These are phyloP conservation scores for Trichoderma guizhouense DNA, from an alignment of 2,329 filamentous ascomycete species.

Conservation along the genomic window DNA sequence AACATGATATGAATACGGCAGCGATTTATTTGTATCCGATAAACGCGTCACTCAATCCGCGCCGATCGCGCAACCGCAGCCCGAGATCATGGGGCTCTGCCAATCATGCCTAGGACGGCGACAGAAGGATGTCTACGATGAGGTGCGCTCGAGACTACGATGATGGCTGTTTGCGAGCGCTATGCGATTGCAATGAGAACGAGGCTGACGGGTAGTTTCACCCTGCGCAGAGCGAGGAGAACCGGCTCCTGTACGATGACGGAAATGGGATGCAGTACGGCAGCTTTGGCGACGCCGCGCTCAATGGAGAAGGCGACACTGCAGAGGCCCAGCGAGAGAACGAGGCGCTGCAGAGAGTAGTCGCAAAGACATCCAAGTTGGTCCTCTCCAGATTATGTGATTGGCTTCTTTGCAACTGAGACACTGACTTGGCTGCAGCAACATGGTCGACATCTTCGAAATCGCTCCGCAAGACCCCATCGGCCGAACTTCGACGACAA, in stretches of 20 bases:
- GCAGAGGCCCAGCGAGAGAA: constrained; percentile 61
- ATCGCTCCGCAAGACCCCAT: constrained; percentile 52
- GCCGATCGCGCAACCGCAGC: constrained; percentile 3
- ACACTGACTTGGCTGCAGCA: constrained; percentile 40
- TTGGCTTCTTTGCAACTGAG: not conserved
- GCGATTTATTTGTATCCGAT: not conserved
- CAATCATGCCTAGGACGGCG: constrained; percentile 57
- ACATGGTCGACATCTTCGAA: constrained; percentile 66
- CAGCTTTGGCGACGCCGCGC: constrained; percentile 56
- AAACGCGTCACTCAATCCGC: constrained; percentile 18
- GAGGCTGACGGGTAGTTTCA: constrained; percentile 16
- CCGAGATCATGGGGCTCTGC: constrained; percentile 54
- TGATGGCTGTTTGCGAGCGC: not conserved
- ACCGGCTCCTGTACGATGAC: constrained; percentile 59
- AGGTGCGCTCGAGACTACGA: constrained; percentile 43
- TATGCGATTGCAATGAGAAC: not conserved
- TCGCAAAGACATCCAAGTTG: constrained; percentile 63
- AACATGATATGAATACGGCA: constrained; percentile 1
- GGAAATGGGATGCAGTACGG: constrained; percentile 58
- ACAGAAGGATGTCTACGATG: constrained; percentile 50
- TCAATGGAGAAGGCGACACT: constrained; percentile 55
- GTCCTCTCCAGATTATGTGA: constrained; percentile 22
- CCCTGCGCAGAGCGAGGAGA: constrained; percentile 51
- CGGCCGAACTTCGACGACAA: constrained; percentile 34
- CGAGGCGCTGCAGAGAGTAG: constrained; percentile 61